These are phyloP conservation scores for Pholiota adiposa DNA, from an alignment of 1,284 basidiomycete genomes.

Conservation along the genomic window DNA sequence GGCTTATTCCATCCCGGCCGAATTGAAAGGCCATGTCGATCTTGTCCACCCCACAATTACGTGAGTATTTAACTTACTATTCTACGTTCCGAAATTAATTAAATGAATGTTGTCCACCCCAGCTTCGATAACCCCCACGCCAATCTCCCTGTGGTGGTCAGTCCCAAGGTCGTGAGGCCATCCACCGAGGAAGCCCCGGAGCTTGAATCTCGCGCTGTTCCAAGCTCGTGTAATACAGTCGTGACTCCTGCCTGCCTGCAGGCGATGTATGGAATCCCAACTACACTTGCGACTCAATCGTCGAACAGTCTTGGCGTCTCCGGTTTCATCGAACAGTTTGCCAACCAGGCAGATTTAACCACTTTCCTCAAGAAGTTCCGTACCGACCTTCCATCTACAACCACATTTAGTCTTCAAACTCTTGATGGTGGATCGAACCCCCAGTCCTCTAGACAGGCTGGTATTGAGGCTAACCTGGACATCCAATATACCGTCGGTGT, in stretches of 20 bases:
- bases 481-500: slow-evolving; percentile 40
- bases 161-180: slow-evolving; percentile 23
- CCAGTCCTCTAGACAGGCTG: slow-evolving; percentile 56
- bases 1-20: slow-evolving; percentile 66
- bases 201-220: slow-evolving; percentile 48
- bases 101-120: background rate
- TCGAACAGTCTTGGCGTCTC: slow-evolving; percentile 56
- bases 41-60: slow-evolving; percentile 76
- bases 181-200: slow-evolving; percentile 32
- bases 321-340: slow-evolving; percentile 54
- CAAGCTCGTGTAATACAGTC: slow-evolving; percentile 38
- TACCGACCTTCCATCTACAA: slow-evolving; percentile 45
- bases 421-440: slow-evolving; percentile 57
- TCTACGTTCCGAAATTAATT: slow-evolving; percentile 45
- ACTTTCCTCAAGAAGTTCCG: slow-evolving; percentile 49
- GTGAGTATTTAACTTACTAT: slow-evolving; percentile 50
- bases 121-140: slow-evolving; percentile 15
- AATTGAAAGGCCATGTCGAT: slow-evolving; percentile 67
- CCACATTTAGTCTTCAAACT: slow-evolving; percentile 40
- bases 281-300: slow-evolving; percentile 40
- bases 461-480: slow-evolving; percentile 45
- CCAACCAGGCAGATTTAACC: slow-evolving; percentile 55
- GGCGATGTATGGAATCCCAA: slow-evolving; percentile 52
- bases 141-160: slow-evolving; percentile 24
- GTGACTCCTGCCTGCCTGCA: slow-evolving; percentile 55